Evolutionary conservation across 2,329 filamentous ascomycete genomes (phyloP).

Genomic region (Whalleya microplaca): DNA sequence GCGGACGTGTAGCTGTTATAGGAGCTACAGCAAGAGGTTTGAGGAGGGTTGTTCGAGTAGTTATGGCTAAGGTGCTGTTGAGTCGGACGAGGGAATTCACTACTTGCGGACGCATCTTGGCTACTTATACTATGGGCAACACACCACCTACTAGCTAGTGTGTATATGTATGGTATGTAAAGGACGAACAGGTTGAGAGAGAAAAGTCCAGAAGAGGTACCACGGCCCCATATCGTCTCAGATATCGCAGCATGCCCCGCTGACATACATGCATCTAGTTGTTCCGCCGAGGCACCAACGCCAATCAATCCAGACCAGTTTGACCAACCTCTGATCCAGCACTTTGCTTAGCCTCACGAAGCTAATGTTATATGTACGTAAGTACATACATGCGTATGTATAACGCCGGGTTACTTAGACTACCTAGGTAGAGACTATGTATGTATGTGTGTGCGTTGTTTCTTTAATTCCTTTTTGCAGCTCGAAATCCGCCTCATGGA

Average conservation of each 20-base stretch:
- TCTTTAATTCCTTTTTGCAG: background rate
- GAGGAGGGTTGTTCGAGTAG: constrained; percentile 5
- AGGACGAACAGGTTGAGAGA: background rate
- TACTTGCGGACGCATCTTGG: constrained; percentile 34
- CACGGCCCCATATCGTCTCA: background rate
- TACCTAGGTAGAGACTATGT: too few species aligned
- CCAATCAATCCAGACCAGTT: background rate
- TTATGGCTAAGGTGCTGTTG: constrained; percentile 16
- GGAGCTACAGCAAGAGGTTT: constrained; percentile 5
- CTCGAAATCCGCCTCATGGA: background rate
- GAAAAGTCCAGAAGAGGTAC: constrained; percentile 4
- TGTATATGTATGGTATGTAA: background rate
- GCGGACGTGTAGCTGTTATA: constrained; percentile 17
- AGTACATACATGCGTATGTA: too few species aligned
- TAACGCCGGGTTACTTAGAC: too few species aligned
- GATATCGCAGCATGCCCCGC: constrained; percentile 18
- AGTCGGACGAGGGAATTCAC: constrained; percentile 31
- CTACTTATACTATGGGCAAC: constrained; percentile 26
- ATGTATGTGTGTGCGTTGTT: too few species aligned
- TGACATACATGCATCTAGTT: constrained; percentile 18
- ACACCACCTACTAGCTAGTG: background rate
- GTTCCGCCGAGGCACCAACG: background rate
- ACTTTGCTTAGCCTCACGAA: background rate
- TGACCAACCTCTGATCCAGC: background rate
- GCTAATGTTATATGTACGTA: background rate